Base-by-base conservation (phyloP, 2,329 filamentous ascomycete species). In the Knufia petricola region DNA sequence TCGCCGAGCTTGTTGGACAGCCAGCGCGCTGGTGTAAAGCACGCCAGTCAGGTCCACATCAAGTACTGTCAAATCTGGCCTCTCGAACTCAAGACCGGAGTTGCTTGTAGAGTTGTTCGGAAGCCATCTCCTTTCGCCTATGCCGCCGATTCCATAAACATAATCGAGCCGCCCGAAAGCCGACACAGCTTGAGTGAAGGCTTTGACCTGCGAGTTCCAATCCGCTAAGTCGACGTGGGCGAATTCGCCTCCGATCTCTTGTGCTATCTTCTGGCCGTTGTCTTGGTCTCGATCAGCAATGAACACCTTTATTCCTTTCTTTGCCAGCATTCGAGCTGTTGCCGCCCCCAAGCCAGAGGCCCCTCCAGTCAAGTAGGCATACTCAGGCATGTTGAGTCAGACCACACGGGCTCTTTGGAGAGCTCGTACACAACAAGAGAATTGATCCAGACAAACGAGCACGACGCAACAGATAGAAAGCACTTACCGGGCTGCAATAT, bases 1-100 rank as follows among this genome's bases (percentile, higher is more conserved):
- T 23, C 66, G 61, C 44, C 66, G 57, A 55, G 70, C 69, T 50
- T 71, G 69, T 62, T 71, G 69, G 1, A 71, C 56, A 3, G 66
- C 68, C 20, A 72, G 58, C 0, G 62, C 63, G 4, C 64, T 55
- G 0, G 68, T 71, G 48, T 68, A 70, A 42, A 71, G 44, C n/a
- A 70, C 60, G 1, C 68, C 69, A 13, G 61, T 68, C 40, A 70
- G 49, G 54, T 71, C 64, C 2, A 70, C 57, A 23, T 70, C 66
- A 15, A 72, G 34, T 1, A 64, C 61, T 1, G 41, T 54, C 36
- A 71, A 49, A 54, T 71, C 58, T 3, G 69, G 69, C 52, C 65
- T 66, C 10, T 57, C 56, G 36, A 69, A 71, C 19, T 26, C 31
- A n/a, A 31, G 24, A 3, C 13, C 42, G 1, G 52, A 49, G 0